Conservation (phyloP, 495 filamentous ascomycete species). For the Penicillium lagena region DNA sequence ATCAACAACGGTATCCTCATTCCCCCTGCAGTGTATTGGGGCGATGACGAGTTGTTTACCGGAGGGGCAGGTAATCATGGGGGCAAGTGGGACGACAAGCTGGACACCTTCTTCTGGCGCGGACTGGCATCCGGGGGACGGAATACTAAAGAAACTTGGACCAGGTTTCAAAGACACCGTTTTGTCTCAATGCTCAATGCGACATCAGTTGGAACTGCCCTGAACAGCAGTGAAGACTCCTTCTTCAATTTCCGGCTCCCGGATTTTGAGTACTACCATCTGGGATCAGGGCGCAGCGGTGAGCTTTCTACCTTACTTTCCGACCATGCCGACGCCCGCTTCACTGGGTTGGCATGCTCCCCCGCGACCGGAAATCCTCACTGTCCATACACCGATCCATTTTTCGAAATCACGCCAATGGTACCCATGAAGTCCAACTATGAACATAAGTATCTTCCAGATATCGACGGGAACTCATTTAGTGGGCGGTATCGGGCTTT, state of each 20-base stretch:
- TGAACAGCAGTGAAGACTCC: slow-evolving; percentile 8
- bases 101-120: slow-evolving; percentile 42
- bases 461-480: slow-evolving; percentile 51
- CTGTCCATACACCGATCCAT: slow-evolving; percentile 45
- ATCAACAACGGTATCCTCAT: slow-evolving; percentile 72
- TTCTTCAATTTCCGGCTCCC: slow-evolving; percentile 12
- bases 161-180: slow-evolving; percentile 35
- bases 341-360: slow-evolving; percentile 7
- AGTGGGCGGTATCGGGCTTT: slow-evolving; percentile 45
- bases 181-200: slow-evolving; percentile 57
- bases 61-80: slow-evolving; percentile 42
- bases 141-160: slow-evolving; percentile 21
- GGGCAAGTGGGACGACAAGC: slow-evolving; percentile 46
- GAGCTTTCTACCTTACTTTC: too few relatives aligned
- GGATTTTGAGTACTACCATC: background rate
- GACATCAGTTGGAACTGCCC: slow-evolving; percentile 37
- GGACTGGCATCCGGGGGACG: slow-evolving; percentile 37
- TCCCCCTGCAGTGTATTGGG: slow-evolving; percentile 63
- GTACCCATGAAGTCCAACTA: slow-evolving; percentile 47
- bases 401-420: slow-evolving; percentile 29
- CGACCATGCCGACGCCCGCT: slow-evolving; percentile 10
- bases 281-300: too few relatives aligned
- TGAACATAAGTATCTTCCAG: slow-evolving; percentile 43
- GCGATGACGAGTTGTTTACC: slow-evolving; percentile 53
- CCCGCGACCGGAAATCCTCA: slow-evolving; percentile 20